Evolutionary conservation across 2,329 filamentous ascomycete genomes (phyloP).

Genomic region (Chaetothyriales sp.): DNA sequence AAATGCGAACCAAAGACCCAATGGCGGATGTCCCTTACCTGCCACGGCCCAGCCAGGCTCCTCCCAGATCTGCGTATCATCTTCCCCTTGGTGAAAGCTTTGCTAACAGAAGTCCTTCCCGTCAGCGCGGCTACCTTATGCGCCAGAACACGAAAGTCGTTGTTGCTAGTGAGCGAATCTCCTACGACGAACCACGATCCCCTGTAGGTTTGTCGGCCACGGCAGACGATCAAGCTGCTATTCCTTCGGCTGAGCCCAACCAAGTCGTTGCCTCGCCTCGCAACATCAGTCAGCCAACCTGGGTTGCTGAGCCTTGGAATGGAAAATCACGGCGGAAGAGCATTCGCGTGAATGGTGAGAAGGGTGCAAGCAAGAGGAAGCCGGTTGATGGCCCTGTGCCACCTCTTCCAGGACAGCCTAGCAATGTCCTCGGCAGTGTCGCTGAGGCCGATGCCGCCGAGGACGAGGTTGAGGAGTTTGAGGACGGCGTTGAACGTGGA

Average conservation of each 20-base stretch:
- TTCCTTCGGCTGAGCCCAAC: slow-evolving; percentile 15
- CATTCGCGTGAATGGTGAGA: slow-evolving; percentile 42
- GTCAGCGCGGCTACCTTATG: slow-evolving; percentile 97
- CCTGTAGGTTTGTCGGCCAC: slow-evolving; percentile 6
- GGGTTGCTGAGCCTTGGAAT: slow-evolving; percentile 97
- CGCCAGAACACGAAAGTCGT: slow-evolving; percentile 96
- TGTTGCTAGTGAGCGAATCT: slow-evolving; percentile 59
- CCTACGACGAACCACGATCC: slow-evolving; percentile 40
- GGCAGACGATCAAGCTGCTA: slow-evolving; percentile 30
- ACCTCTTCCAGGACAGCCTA: slow-evolving; percentile 75
- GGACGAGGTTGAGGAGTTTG: slow-evolving; percentile 34
- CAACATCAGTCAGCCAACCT: slow-evolving; percentile 69
- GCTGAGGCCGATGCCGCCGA: slow-evolving; percentile 54
- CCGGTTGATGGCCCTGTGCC: slow-evolving; percentile 51
- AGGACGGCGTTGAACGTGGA: slow-evolving; percentile 74
- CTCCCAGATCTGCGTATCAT: slow-evolving; percentile 2
- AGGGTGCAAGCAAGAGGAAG: slow-evolving; percentile 41
- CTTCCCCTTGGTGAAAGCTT: slow-evolving; percentile 19
- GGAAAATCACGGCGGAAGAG: slow-evolving; percentile 56
- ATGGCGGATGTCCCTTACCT: slow-evolving; percentile 11
- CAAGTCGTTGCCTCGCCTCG: slow-evolving; percentile 45
- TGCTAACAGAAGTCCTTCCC: slow-evolving; percentile 49
- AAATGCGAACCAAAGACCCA: slow-evolving; percentile 4
- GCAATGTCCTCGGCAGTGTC: slow-evolving; percentile 56
- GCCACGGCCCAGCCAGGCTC: slow-evolving; percentile 11